Evolutionary conservation across 441 rosid species (phyloP).

Genomic region (Viola pubescens): DNA sequence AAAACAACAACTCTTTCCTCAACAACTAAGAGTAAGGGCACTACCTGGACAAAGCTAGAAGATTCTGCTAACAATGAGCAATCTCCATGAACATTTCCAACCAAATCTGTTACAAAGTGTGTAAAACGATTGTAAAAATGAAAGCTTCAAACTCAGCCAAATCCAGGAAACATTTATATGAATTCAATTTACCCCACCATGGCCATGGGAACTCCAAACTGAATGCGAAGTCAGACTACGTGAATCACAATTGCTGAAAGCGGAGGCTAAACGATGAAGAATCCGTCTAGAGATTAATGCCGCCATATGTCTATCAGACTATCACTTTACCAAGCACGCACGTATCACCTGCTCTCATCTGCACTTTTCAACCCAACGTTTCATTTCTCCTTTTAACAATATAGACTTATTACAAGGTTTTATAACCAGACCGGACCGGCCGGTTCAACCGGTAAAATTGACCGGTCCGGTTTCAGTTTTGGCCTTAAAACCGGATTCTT

Average conservation of each 20-base stretch:
- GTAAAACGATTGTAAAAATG: background rate
- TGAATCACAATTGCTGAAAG: conserved; percentile 13
- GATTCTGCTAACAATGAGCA: conserved; percentile 14
- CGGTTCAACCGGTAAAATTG: no score
- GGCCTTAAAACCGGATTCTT: no score
- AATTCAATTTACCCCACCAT: conserved; percentile 15
- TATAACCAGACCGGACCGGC: no score
- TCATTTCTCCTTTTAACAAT: no score
- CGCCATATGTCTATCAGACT: conserved; percentile 50
- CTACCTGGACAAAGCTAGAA: conserved; percentile 28
- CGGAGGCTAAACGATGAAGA: conserved; percentile 33
- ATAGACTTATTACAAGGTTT: no score
- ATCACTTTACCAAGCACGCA: no score
- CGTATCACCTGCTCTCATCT: no score
- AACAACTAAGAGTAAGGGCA: background rate
- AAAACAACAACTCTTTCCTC: no score
- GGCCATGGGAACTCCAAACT: conserved; percentile 20
- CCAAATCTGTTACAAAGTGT: conserved; percentile 11
- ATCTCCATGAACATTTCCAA: conserved; percentile 12
- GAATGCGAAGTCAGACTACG: conserved; percentile 10
- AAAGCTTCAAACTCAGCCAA: background rate
- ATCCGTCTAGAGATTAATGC: conserved; percentile 38
- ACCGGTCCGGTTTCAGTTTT: no score
- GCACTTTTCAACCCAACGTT: no score
- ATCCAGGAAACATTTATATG: conserved; percentile 4